Conservation (phyloP, 2,329 filamentous ascomycete genomes). For the Colletotrichum trifolii region DNA sequence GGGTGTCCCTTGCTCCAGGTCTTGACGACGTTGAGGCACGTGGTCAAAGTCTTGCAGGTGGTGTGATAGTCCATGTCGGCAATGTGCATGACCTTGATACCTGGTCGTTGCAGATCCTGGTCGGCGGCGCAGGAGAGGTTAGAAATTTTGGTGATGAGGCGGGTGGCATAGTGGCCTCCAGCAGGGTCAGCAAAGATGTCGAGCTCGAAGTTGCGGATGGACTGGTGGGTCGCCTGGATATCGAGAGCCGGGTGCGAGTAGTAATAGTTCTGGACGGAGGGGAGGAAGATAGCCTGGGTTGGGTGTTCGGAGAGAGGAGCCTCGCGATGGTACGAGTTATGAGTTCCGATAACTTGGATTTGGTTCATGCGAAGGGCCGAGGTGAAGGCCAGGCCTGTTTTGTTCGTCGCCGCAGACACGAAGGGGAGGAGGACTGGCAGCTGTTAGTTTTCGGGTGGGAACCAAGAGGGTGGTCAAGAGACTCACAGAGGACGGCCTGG, state of each 20-base stretch:
- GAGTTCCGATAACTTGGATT: constrained; percentile 61
- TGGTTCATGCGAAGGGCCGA: constrained; percentile 58
- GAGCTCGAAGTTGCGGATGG: constrained; percentile 59
- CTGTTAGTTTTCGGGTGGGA: neutral
- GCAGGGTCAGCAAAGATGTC: constrained; percentile 60
- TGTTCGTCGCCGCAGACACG: constrained; percentile 11
- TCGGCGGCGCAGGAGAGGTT: constrained; percentile 52
- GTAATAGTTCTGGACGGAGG: constrained; percentile 54
- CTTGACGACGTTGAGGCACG: constrained; percentile 56
- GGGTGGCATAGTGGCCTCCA: constrained; percentile 58
- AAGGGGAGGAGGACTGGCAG: constrained; percentile 27
- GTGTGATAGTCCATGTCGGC: constrained; percentile 59
- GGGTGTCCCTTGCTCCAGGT: constrained; percentile 56
- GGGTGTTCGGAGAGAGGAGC: constrained; percentile 52
- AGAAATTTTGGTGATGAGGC: constrained; percentile 53
- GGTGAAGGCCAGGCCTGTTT: constrained; percentile 36
- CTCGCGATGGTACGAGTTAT: constrained; percentile 64
- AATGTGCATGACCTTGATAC: constrained; percentile 63
- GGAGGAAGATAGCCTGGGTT: constrained; percentile 51
- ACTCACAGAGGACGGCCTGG: constrained; percentile 30
- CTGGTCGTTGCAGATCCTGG: constrained; percentile 51
- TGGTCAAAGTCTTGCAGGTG: constrained; percentile 57
- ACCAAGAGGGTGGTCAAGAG: neutral
- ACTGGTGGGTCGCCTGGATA: constrained; percentile 57
- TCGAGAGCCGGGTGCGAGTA: constrained; percentile 59